Evolutionary conservation across 1,139 yeast genomes (phyloP).

Genomic region (Fermentozyma sake): DNA sequence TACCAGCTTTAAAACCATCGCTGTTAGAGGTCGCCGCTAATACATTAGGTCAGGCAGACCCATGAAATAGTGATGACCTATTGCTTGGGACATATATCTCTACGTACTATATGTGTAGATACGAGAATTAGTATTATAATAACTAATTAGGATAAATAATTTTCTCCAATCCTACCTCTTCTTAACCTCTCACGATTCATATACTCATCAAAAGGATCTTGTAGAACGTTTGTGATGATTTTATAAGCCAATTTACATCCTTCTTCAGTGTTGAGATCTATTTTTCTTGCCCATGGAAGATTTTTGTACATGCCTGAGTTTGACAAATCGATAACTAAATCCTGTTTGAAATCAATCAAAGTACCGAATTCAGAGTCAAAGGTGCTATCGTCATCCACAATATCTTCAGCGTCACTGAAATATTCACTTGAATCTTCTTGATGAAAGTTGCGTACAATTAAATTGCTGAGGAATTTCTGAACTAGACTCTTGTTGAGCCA

Average conservation of each 20-base stretch:
- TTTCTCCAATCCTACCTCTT: constrained; percentile 45
- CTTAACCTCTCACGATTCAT: constrained; percentile 31
- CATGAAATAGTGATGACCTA: constrained; percentile 48
- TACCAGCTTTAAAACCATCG: constrained; percentile 45
- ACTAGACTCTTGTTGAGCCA: constrained; percentile 48
- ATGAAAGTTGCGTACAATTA: constrained; percentile 9
- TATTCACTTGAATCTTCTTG: constrained; percentile 8
- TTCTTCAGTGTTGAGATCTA: constrained; percentile 25
- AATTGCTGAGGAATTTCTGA: constrained; percentile 22
- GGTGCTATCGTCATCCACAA: constrained; percentile 4
- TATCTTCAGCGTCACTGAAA: constrained; percentile 1
- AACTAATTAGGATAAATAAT: constrained; percentile 21
- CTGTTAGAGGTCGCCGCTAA: constrained; percentile 28
- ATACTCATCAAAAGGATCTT: constrained; percentile 27
- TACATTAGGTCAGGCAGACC: constrained; percentile 17
- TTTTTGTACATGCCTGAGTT: constrained; percentile 59
- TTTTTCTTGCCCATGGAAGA: constrained; percentile 48
- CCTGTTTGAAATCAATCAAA: constrained; percentile 10
- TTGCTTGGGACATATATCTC: constrained; percentile 21
- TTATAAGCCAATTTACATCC: constrained; percentile 31
- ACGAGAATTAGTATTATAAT: neutral
- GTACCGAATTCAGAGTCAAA: constrained; percentile 4
- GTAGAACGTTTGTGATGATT: constrained; percentile 29
- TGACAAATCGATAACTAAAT: constrained; percentile 40
- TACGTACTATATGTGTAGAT: constrained; percentile 1